Base-by-base conservation (phyloP, 768 basidiomycete genomes). In the Mycena venus region DNA sequence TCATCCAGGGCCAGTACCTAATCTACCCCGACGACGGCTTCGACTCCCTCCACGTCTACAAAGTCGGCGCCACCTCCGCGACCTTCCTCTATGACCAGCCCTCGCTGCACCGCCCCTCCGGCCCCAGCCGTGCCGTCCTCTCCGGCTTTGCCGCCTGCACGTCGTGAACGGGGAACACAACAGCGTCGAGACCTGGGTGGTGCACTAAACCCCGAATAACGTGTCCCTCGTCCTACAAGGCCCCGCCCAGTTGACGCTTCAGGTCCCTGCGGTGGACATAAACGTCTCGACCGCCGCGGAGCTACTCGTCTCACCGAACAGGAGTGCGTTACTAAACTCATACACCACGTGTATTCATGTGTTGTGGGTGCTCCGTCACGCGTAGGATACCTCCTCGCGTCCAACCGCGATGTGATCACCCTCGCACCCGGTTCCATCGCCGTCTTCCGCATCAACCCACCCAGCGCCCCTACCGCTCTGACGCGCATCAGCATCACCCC, bases 101-200 rank as follows among this genome's bases (percentile, higher is more conserved):
- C 5, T 73, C 72, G 7, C 66, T 49, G 19, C n/a, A 55, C 1
- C 65, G 72, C 14, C 72, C 72, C 31, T 67, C 72, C n/a, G 72
- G 72, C 14, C 72, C 72, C 21, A 66, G 72, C 1, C 72, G 68
- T 19, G 72, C 59, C 25, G 66, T 56, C 31, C n/a, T 73, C 2
- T 73, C 72, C 1, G 72, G 72, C 32, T 73, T 19, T 66, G 66
- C 5, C 44, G 72, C 23, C 17, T 73, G 60, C 72, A 73, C 27
- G 72, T 73, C 9, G 59, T 73, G 7, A 73, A 73, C 14, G 72
- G 68, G 23, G 72, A 73, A 42, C 66, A 73, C 66, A 73, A 73
- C 36, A 68, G 66, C 31, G 72, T 73, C 2, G 72, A 73, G 51
- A 73, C 72, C n/a, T 73, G 72, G 72, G 62, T 68, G 23, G 68